phyloP scores from a whole-genome alignment of 2,329 filamentous ascomycete genomes.

The Penicillium sp. region DNA sequence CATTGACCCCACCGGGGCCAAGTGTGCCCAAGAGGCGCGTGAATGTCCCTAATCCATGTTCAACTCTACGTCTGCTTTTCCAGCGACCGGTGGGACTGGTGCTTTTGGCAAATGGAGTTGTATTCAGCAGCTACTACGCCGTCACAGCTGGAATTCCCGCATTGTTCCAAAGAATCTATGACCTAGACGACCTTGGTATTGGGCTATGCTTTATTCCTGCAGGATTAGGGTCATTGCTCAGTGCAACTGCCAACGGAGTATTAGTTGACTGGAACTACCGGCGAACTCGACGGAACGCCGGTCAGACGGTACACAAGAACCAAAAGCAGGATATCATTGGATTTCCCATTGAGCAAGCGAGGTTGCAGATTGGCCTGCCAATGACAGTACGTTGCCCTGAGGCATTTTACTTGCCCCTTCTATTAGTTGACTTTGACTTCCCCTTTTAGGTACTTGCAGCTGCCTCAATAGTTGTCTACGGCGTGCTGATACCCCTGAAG shows the following conservation, averaged over 20 bases:
- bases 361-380: conserved; percentile 29
- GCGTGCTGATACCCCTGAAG: conserved; percentile 1
- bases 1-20: not conserved
- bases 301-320: conserved; percentile 51
- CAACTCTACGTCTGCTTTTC: conserved; percentile 26
- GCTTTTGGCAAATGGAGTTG: conserved; percentile 30
- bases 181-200: conserved; percentile 38
- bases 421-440: not conserved
- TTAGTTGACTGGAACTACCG: conserved; percentile 62
- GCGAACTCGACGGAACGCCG: conserved; percentile 45
- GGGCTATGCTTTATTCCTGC: conserved; percentile 29
- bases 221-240: conserved; percentile 22
- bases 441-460: conserved; percentile 11
- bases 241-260: conserved; percentile 20
- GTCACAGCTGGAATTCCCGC: conserved; percentile 39
- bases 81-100: conserved; percentile 26
- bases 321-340: conserved; percentile 46
- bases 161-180: conserved; percentile 37
- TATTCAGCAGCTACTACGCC: conserved; percentile 41
- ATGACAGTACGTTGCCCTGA: conserved; percentile 9
- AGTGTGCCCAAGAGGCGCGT: not conserved
- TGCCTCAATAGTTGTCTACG: conserved; percentile 9
- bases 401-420: not conserved
- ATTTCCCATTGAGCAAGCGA: conserved; percentile 42
- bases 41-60: conserved; percentile 26